Conservation (phyloP, 2,329 filamentous ascomycete species). For the Periconia sp. region DNA sequence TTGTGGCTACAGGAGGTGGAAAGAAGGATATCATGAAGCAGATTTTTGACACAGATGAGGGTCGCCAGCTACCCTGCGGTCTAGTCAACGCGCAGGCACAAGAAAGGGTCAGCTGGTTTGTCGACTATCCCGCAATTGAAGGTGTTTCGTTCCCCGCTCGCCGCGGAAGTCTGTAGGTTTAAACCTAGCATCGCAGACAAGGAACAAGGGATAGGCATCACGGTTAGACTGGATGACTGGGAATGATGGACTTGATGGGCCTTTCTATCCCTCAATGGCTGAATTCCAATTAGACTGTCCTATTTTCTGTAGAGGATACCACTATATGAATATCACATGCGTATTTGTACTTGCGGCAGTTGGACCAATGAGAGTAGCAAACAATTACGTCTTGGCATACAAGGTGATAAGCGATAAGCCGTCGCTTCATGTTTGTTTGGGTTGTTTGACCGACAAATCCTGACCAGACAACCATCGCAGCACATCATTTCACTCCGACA, state of each 20-base stretch:
- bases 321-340: too few species aligned
- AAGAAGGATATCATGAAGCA: constrained; percentile 92
- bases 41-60: constrained; percentile 81
- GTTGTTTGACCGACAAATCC: not conserved
- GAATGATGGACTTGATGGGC: too few species aligned
- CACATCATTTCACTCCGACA: not conserved
- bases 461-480: not conserved
- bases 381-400: not conserved
- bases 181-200: not conserved
- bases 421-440: constrained; percentile 8
- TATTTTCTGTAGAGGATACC: too few species aligned
- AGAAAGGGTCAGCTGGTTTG: constrained; percentile 94
- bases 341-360: too few species aligned
- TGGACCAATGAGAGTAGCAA: not conserved
- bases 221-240: too few species aligned
- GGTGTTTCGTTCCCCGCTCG: constrained; percentile 76
- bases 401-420: not conserved
- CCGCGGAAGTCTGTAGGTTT: constrained; percentile 62
- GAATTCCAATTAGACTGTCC: too few species aligned
- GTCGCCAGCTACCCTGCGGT: constrained; percentile 75
- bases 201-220: too few species aligned
- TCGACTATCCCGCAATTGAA: constrained; percentile 81
- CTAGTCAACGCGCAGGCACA: constrained; percentile 83
- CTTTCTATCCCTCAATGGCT: too few species aligned
- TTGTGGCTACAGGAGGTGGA: constrained; percentile 83